Base-by-base conservation (phyloP, 2,329 filamentous ascomycete species). In the Fusarium penzigii region DNA sequence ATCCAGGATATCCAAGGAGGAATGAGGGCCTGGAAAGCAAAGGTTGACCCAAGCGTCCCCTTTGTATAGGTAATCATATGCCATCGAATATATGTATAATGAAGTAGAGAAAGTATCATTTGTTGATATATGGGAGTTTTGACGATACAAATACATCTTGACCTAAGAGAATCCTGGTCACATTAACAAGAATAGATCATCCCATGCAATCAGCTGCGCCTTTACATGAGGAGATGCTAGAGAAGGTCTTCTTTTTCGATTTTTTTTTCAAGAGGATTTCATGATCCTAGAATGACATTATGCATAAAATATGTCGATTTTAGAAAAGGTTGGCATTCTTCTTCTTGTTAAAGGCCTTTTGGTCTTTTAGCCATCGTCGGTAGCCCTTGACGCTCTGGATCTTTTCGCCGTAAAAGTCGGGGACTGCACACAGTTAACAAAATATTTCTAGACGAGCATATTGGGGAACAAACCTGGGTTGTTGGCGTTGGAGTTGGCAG, bases 391-490 rank as follows among this genome's bases (percentile, higher is more conserved):
- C 91, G 65, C 92, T 96, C 46, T 89, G 90, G 65, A 99, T 96
- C 81, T 97, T 97, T 78, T 99, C 94, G 65, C 94, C 94, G 68
- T 99, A 99, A 75, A 96, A 99, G 71, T 99, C 94, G 41, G 93
- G 92, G 1, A 96, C 90, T 81, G 48, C 3, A 43, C n/a, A 8
- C n/a, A 29, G 48, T 69, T 53, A 70, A 63, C 16, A 43, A 39
- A 36, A 25, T n/a, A 29, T 43, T 44, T 16, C 9, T 5, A 29
- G n/a, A 6, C 17, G 38, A 17, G 7, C 2, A 17, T 36, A 41
- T 10, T 13, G 20, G 39, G 44, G 20, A 39, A 36, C 32, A 67
- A 71, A 79, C 84, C 82, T 16, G 94, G 94, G 76, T 97, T 97
- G 47, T 90, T 84, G 63, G 94, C 87, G 39, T 90, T 96, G 57